phyloP scores from a whole-genome alignment of 2,329 filamentous ascomycete genomes.

The Talaromyces marneffei region DNA sequence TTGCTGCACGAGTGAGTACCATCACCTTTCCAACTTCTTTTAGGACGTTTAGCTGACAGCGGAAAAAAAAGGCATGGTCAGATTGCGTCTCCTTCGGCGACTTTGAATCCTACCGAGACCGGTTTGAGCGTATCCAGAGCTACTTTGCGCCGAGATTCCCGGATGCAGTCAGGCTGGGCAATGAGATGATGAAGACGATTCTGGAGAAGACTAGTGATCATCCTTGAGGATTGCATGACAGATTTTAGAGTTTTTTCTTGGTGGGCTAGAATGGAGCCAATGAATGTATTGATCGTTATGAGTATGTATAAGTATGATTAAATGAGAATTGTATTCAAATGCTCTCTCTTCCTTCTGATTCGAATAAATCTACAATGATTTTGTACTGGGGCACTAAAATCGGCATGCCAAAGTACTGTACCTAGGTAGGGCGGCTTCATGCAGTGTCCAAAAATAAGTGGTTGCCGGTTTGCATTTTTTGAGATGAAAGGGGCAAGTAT shows the following conservation, averaged over 20 bases:
- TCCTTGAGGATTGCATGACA: neutral
- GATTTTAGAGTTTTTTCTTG: neutral
- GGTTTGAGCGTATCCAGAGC: constrained; percentile 81
- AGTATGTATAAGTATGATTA: neutral
- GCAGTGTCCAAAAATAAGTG: too few relatives aligned
- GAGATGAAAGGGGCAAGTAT: too few relatives aligned
- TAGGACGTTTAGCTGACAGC: neutral
- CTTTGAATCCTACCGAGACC: constrained; percentile 86
- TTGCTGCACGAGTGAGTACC: constrained; percentile 68
- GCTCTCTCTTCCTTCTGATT: neutral
- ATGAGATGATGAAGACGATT: constrained; percentile 96
- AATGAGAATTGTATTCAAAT: neutral
- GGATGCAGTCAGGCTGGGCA: constrained; percentile 80
- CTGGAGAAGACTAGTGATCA: constrained; percentile 61
- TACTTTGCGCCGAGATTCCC: constrained; percentile 90
- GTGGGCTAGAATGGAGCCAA: neutral
- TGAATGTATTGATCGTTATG: neutral
- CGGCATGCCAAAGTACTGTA: neutral
- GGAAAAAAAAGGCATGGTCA: constrained; percentile 70
- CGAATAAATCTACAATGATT: too few relatives aligned
- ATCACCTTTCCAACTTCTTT: too few relatives aligned
- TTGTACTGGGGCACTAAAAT: neutral
- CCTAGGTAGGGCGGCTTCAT: too few relatives aligned
- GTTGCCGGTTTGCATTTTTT: too few relatives aligned
- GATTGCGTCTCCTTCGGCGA: constrained; percentile 87